Evolutionary conservation across 345 rosid genomes (phyloP), one percentile per base, ranked within the genome.

Genomic region (Litchi chinensis): DNA sequence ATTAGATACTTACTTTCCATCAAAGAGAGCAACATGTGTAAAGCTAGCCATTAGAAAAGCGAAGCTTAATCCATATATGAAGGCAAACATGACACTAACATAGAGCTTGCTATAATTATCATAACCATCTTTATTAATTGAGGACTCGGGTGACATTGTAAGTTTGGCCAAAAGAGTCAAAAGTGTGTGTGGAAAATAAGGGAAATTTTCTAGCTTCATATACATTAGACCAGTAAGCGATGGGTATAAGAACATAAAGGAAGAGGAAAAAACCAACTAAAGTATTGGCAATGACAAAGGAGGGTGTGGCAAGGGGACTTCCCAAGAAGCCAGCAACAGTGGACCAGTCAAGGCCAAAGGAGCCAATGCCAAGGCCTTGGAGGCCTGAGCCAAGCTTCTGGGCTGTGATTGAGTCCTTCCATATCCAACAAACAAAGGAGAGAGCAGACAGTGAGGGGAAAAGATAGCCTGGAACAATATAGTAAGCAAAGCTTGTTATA

Each of bases 131-230:
- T 57, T 69, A 28, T 77, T 37, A 24, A 28, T 85, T 77, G 4
- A 87, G 72, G 37, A 85, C 62, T 65, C 66, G 19, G 0, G 80
- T 46, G 3, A 89, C 76, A 24, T 85, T 59, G 62, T 87, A 89
- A 8, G 71, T 54, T 13, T 40, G 28, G 9, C 91, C 90, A 8
- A 54, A 56, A 1, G 44, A 13, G 13, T 82, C 78, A 59, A 82
- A 89, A 50, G 83, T 86, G 16, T 81, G 77, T 0, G 89, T 26
- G 0, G 91, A 86, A 79, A 81, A 65, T 40, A 88, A 78, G 9
- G 91, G 91, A 69, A 88, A 86, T 71, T 77, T 73, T 79, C 83
- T 85, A 48, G 89, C 91, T 26, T 81, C 79, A 24, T 78, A 88
- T 5, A 83, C 71, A 46, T 77, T 83, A 24, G 82, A 83, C 88